A percentile compares a stretch with the other conserved stretches of the same genome.
Evolutionary conservation across 179 eudicot genomes (phyloP).

Genomic region (Corrigiola litoralis): DNA sequence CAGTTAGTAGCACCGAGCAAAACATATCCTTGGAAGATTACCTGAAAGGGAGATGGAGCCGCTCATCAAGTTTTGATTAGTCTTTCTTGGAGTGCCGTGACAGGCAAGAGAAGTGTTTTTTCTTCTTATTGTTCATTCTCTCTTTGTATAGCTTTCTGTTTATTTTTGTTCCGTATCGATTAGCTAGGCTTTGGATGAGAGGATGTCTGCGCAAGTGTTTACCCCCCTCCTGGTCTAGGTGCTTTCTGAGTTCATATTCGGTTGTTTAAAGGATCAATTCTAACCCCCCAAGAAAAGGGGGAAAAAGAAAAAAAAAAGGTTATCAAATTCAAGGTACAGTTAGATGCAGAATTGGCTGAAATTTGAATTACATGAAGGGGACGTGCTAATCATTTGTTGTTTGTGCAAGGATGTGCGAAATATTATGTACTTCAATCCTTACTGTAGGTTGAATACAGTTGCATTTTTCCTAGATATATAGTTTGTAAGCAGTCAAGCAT

Average conservation of each 20-base stretch:
- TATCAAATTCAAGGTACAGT: not conserved
- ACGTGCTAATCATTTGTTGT: not conserved
- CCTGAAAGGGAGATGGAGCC: constrained; percentile 77
- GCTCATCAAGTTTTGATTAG: constrained; percentile 76
- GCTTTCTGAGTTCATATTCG: not conserved
- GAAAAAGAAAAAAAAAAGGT: not conserved
- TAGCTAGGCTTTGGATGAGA: constrained; percentile 32
- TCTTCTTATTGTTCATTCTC: constrained; percentile 18
- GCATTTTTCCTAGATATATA: too few species aligned
- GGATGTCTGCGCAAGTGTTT: constrained; percentile 29
- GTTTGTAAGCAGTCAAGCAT: too few species aligned
- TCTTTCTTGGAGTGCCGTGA: not conserved
- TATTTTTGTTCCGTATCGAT: not conserved
- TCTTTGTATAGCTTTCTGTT: constrained; percentile 22
- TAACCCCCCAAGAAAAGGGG: not conserved
- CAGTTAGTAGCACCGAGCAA: constrained; percentile 42
- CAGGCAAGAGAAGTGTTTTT: not conserved
- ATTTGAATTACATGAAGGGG: not conserved
- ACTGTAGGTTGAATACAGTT: too few species aligned
- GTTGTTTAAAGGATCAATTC: not conserved
- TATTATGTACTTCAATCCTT: too few species aligned
- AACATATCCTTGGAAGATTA: constrained; percentile 54
- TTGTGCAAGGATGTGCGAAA: too few species aligned
- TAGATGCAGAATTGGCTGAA: constrained; percentile 1
- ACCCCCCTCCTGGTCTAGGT: constrained; percentile 36